A percentile compares a stretch with the other conserved stretches of the same genome.
These are phyloP conservation scores for Spinacia oleracea DNA, from an alignment of 179 eudicot genomes.

Conservation along the genomic window DNA sequence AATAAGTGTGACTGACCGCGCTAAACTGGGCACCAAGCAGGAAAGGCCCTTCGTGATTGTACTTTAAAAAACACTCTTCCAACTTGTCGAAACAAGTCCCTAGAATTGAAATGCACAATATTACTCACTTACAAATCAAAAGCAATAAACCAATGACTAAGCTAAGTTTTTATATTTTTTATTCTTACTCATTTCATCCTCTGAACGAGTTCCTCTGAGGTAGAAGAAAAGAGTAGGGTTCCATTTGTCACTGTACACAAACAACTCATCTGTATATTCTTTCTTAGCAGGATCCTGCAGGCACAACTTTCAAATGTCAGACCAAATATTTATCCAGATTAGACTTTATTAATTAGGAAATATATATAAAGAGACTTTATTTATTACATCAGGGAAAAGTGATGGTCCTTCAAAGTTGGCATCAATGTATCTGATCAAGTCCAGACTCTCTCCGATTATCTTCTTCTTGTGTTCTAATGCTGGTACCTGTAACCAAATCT, in stretches of 20 bases:
- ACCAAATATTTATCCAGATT: not conserved
- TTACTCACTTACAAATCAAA: not conserved
- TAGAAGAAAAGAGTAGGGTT: constrained; percentile 22
- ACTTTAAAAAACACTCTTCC: constrained; percentile 21
- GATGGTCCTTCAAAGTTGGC: constrained; percentile 61
- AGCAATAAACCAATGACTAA: not conserved
- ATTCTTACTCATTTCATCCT: constrained; percentile 10
- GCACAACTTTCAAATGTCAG: constrained; percentile 20
- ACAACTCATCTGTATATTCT: constrained; percentile 58
- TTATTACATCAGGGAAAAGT: constrained; percentile 49
- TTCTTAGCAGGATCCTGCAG: constrained; percentile 39
- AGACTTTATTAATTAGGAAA: not conserved
- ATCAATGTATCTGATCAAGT: constrained; percentile 56
- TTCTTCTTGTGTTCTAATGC: constrained; percentile 58
- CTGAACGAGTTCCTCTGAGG: constrained; percentile 33
- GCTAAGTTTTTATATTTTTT: not conserved
- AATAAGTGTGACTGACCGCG: constrained; percentile 31
- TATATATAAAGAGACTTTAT: too few relatives aligned
- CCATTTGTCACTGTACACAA: constrained; percentile 39
- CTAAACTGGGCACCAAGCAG: constrained; percentile 40
- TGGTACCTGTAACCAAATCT: constrained; percentile 14
- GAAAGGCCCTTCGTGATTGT: constrained; percentile 38
- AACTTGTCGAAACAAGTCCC: constrained; percentile 25
- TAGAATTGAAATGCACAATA: not conserved
- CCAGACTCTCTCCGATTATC: constrained; percentile 60